Evolutionary conservation across 768 basidiomycete genomes (phyloP), one percentile per base, ranked within the genome.

Genomic region (Cystobasidium onofrii): DNA sequence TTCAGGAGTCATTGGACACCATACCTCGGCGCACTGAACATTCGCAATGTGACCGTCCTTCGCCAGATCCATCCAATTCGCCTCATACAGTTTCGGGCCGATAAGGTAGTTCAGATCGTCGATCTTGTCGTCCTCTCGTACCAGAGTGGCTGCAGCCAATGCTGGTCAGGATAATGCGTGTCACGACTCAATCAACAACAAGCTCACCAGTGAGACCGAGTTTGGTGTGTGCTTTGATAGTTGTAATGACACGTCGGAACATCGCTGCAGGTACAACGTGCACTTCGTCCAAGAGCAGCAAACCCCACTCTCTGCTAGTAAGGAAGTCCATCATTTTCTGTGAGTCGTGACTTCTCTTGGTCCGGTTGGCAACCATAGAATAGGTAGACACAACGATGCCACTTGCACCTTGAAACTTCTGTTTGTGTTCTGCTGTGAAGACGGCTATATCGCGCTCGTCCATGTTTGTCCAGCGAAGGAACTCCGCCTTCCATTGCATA

Each of bases 241-340:
- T 96, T 36, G 94, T 96, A 71, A 99, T 91, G 70, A 98, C 95
- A 63, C 92, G 86, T 74, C 96, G 88, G 83, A 99, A 99, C 92
- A 97, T 98, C 4, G 92, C 92, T 3, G 96, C 96, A 7, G 96
- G 96, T 3, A 97, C 96, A 76, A 99, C 96, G 81, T 99, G 96
- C 23, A 98, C 96, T 83, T 99, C 96, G 79, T 99, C 96, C 52
- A 99, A 85, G 23, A 99, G 84, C 76, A 99, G 90, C 82, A 97
- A 97, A 10, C 96, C 96, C 96, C 96, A 99, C 82, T 99, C 96
- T 67, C 95, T 85, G n/a, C 92, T 93, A 33, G 92, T 92, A 55
- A 99, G 81, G 80, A 98, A 99, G 77, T 99, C 94, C 96, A 99
- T 99, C 91, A 98, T 97, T 84, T 98, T 96, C 84, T 96, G 93